phyloP scores from a whole-genome alignment of 23 red algal species.

The Gracilaria caudata region DNA sequence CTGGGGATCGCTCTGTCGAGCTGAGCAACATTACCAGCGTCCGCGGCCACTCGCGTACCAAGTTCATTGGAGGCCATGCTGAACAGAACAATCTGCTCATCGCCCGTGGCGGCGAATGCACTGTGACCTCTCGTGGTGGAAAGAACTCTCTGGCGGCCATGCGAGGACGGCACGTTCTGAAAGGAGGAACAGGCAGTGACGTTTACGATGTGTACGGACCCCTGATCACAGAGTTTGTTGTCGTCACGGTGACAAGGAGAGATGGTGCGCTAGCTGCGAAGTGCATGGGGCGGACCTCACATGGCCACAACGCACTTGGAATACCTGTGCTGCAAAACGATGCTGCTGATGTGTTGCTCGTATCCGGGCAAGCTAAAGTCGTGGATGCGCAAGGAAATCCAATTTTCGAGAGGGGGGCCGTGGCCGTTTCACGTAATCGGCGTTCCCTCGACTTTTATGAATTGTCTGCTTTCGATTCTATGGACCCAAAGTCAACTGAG shows the following conservation, averaged over 20 bases:
- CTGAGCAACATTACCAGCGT: too few species aligned
- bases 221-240: neutral
- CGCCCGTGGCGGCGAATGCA: slow-evolving; percentile 5
- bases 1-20: too few species aligned
- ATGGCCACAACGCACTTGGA: slow-evolving; percentile 1
- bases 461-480: neutral
- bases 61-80: neutral
- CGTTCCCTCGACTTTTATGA: neutral
- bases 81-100: neutral
- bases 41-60: neutral
- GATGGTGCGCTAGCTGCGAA: neutral
- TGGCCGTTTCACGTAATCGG: too few species aligned
- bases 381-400: neutral
- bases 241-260: neutral
- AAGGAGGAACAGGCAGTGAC: neutral
- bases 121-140: neutral
- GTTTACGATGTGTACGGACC: slow-evolving; percentile 18
- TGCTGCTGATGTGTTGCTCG: neutral
- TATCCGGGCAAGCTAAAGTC: neutral
- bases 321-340: neutral
- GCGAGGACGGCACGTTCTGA: slow-evolving; percentile 11
- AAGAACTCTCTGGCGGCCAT: slow-evolving; percentile 3
- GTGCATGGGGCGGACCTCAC: neutral
- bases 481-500: neutral
- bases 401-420: neutral